A percentile compares a stretch with the other conserved stretches of the same genome.
These are phyloP conservation scores for Golubevia pallescens DNA, from an alignment of 1,284 basidiomycete genomes.

Conservation along the genomic window DNA sequence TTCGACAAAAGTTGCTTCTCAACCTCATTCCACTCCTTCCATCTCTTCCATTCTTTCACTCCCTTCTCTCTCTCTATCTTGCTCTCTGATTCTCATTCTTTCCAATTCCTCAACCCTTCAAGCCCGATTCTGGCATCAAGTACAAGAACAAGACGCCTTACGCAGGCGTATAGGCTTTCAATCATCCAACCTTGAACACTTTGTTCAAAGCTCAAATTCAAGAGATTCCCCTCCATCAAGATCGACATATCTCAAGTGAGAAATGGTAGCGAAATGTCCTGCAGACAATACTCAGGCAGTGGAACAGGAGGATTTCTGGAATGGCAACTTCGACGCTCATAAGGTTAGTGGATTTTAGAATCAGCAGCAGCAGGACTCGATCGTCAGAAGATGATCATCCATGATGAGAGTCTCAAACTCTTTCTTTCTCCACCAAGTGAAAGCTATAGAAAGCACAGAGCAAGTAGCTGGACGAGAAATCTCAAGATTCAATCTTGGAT, in stretches of 20 bases:
- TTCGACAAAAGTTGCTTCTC: too few species aligned
- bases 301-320: constrained; percentile 18
- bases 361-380: background rate
- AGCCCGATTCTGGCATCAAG: background rate
- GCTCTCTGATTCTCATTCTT: too few species aligned
- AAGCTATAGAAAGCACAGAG: background rate
- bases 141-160: background rate
- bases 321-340: constrained; percentile 16
- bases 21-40: background rate
- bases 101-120: background rate
- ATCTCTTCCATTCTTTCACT: background rate
- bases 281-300: constrained; percentile 10
- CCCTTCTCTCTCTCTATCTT: background rate
- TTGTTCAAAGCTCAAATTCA: background rate
- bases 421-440: too few species aligned
- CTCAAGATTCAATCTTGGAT: too few species aligned
- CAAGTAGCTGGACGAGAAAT: background rate
- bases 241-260: too few species aligned
- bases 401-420: too few species aligned
- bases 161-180: background rate
- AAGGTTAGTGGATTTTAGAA: background rate
- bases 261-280: constrained; percentile 19
- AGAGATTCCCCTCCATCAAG: too few species aligned
- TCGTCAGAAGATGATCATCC: too few species aligned
- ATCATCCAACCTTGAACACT: background rate